Conservation (phyloP, 306 rosid genomes). For the Canavalia ensiformis region DNA sequence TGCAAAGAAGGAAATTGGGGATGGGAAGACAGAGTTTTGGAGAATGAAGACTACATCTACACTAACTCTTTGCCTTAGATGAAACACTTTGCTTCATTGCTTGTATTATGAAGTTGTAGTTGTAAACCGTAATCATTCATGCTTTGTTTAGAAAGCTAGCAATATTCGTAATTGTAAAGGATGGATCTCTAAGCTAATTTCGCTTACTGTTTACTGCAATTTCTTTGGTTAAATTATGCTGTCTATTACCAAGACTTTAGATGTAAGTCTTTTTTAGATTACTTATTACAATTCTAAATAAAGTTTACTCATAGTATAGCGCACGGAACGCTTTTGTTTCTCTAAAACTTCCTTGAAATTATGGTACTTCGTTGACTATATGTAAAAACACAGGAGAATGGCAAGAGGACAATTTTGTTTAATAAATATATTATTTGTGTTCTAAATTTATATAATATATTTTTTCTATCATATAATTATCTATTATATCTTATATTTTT, state of each 20-base stretch:
- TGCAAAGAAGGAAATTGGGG: constrained; percentile 59
- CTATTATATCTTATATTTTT: no score
- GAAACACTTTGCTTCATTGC: constrained; percentile 20
- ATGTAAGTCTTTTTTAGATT: neutral
- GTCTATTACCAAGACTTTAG: neutral
- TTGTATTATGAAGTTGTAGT: constrained; percentile 23
- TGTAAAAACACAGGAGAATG: neutral
- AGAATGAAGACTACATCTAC: constrained; percentile 76
- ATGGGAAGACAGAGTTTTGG: constrained; percentile 55
- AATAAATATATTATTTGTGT: no score
- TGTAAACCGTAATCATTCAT: neutral
- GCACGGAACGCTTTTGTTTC: neutral
- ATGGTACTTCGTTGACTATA: constrained; percentile 11
- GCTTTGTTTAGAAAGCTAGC: constrained; percentile 20
- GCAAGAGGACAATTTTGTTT: neutral
- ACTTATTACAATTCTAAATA: neutral
- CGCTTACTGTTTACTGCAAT: neutral
- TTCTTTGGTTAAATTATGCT: constrained; percentile 3
- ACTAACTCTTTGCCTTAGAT: constrained; percentile 67
- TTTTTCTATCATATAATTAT: no score
- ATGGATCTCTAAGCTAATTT: neutral
- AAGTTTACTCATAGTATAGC: neutral
- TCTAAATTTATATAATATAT: no score
- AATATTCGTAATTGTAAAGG: constrained; percentile 29
- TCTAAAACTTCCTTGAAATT: constrained; percentile 5